Evolutionary conservation across 2,329 filamentous ascomycete genomes (phyloP).

Genomic region (Trichothecium roseum): DNA sequence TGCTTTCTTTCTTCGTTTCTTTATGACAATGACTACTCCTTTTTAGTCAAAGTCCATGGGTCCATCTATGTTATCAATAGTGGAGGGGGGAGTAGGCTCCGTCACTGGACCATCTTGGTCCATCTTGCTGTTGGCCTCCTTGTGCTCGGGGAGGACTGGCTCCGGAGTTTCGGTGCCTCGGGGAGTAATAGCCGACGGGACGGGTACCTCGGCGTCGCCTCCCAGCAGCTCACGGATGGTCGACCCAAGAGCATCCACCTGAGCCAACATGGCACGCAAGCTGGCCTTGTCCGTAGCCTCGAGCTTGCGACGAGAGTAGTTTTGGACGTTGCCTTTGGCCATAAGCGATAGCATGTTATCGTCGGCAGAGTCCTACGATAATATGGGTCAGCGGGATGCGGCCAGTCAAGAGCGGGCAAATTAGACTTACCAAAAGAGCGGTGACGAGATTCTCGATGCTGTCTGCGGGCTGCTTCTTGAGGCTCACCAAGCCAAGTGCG

Average conservation of each 20-base stretch:
- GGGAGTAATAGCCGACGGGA: constrained; percentile 9
- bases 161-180: constrained; percentile 8
- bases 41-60: constrained; percentile 29
- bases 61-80: constrained; percentile 25
- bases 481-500: constrained; percentile 51
- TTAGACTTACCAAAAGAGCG: constrained; percentile 50
- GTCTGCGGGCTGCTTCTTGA: constrained; percentile 40
- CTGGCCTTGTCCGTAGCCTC: constrained; percentile 29
- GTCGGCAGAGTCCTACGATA: constrained; percentile 32
- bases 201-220: constrained; percentile 11
- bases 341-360: constrained; percentile 35
- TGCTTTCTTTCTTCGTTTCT: constrained; percentile 3
- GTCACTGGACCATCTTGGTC: constrained; percentile 18
- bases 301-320: constrained; percentile 29
- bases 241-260: constrained; percentile 33
- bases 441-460: constrained; percentile 44
- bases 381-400: constrained; percentile 7
- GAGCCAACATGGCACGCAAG: constrained; percentile 36
- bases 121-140: constrained; percentile 16
- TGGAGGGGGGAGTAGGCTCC: constrained; percentile 28
- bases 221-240: constrained; percentile 30
- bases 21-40: not conserved
- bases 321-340: constrained; percentile 33
- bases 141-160: constrained; percentile 14
- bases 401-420: not conserved